phyloP scores from a whole-genome alignment of 176 grass and related monocot genomes.

The Olyra latifolia region DNA sequence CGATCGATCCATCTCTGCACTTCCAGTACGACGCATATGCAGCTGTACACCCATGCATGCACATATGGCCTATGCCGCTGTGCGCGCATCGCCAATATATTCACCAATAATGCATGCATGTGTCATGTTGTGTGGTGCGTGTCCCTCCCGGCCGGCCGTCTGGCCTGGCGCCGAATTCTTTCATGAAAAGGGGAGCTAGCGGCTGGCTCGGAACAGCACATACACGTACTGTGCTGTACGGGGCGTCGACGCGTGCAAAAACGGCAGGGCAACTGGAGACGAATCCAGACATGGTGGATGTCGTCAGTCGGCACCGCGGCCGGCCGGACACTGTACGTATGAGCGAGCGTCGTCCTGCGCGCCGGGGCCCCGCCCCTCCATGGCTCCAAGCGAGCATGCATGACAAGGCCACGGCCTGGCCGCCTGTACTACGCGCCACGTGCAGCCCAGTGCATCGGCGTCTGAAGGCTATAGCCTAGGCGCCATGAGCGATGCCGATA shows the following conservation, averaged over 20 bases:
- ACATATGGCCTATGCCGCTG: background rate
- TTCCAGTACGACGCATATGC: background rate
- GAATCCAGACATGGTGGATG: conserved; percentile 16
- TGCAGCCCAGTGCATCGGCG: too few species aligned
- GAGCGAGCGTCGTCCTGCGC: background rate
- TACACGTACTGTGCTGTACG: background rate
- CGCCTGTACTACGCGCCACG: too few species aligned
- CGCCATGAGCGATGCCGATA: too few species aligned
- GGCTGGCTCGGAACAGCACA: background rate
- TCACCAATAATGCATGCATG: background rate
- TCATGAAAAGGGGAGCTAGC: background rate
- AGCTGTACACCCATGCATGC: background rate
- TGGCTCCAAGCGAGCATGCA: too few species aligned
- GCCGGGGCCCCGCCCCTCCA: too few species aligned
- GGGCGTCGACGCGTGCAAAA: background rate
- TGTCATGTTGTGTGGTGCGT: background rate
- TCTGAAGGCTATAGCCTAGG: too few species aligned
- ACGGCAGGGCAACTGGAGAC: background rate
- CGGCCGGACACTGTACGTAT: background rate
- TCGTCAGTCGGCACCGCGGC: background rate
- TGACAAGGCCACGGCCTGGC: too few species aligned
- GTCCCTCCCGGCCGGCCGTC: background rate
- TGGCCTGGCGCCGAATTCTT: conserved; percentile 8
- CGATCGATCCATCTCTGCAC: background rate
- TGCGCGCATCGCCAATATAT: background rate